Base-by-base conservation (phyloP, 306 rosid species). In the Dalbergia cultrata region DNA sequence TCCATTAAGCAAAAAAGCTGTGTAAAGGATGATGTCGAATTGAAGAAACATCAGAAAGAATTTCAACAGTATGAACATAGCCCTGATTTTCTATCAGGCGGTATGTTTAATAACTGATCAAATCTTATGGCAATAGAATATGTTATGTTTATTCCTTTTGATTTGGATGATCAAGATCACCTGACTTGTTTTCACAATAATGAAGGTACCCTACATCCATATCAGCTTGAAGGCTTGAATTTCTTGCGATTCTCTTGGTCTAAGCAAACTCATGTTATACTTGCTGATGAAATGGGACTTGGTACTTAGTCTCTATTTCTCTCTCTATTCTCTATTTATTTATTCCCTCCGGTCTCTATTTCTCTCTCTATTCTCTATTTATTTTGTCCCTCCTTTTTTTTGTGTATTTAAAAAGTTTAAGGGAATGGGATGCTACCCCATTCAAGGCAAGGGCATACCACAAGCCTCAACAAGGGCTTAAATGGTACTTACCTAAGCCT, bases 261-360 rank as follows among this genome's bases (percentile, higher is more conserved):
- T 88, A 95, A 95, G 87, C 97, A 93, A 84, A 95, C 98, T 72
- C 99, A 95, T 75, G 99, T 95, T 57, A 93, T 95, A 86, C 97
- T 95, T 81, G 99, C 99, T 82, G 99, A 95, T 76, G 99, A 95
- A 86, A 95, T 95, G 99, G 99, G 99, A 75, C 99, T 95, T 34
- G 99, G 99, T 95, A 87, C 78, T 77, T 83, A 64, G 65, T 84
- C 47, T 60, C 83, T 74, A 67, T 59, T 78, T 83, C 70, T 85
- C 67, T 58, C 67, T 75, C 60, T 43, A 62, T 65, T 81, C 78
- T 61, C 39, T 39, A 7, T 74, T 72, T 61, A 13, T 75, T 72
- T 78, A 56, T 76, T 63, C 60, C 66, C 77, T 41, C 33, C 45
- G n/a, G 65, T 84, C 47, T 60, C 83, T 74, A 67, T 59, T 78